Evolutionary conservation across 495 filamentous ascomycete species (phyloP).

Genomic region (Opeltia flavorubescens): DNA sequence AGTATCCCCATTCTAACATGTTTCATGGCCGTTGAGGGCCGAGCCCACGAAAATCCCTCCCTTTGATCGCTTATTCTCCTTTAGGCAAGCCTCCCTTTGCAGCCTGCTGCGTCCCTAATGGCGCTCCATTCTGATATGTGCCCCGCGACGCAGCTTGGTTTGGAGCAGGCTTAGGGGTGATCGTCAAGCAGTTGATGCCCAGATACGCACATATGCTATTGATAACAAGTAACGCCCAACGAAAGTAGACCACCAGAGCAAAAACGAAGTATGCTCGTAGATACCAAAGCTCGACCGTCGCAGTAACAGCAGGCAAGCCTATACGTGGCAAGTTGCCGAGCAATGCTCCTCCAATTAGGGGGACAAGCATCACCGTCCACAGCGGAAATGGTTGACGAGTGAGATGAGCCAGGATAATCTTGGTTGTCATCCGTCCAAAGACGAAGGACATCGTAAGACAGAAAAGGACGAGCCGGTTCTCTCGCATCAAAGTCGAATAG

Average conservation of each 20-base stretch:
- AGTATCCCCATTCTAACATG: too few relatives aligned
- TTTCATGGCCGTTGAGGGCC: too few relatives aligned
- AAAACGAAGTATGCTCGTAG: conserved; percentile 71
- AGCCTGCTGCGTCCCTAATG: background rate
- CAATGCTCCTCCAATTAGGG: conserved; percentile 70
- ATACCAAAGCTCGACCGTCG: conserved; percentile 57
- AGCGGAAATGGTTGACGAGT: conserved; percentile 88
- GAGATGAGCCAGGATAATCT: conserved; percentile 94
- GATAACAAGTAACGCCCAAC: conserved; percentile 87
- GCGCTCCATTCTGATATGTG: background rate
- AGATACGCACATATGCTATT: conserved; percentile 82
- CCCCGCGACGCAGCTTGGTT: background rate
- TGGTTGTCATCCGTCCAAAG: conserved; percentile 98
- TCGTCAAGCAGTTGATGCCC: conserved; percentile 86
- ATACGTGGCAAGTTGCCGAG: conserved; percentile 70
- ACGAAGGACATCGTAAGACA: conserved; percentile 90
- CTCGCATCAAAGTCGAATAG: conserved; percentile 58
- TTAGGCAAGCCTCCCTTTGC: background rate
- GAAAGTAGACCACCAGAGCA: conserved; percentile 67
- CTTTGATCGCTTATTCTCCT: background rate
- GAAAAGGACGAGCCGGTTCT: conserved; percentile 83
- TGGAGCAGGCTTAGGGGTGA: conserved; percentile 33
- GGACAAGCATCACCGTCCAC: conserved; percentile 84
- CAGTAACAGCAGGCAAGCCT: conserved; percentile 49
- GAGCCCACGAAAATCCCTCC: too few relatives aligned